These are phyloP conservation scores for Keqinozyma sinolaborantium DNA, from an alignment of 1,139 yeast species.

Conservation along the genomic window DNA sequence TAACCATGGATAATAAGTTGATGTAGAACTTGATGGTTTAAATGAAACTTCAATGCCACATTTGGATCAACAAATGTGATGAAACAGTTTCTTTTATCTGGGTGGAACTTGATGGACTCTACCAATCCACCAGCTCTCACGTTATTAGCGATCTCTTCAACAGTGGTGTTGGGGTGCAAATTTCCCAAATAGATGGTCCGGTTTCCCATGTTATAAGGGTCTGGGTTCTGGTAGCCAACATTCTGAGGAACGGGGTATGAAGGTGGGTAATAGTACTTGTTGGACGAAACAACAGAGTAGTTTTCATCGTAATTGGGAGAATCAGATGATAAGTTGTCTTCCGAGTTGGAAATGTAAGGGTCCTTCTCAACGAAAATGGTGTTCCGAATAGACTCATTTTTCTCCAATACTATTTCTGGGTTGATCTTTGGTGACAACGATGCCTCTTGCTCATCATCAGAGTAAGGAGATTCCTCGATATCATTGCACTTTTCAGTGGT, in stretches of 20 bases:
- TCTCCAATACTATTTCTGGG: slow-evolving; percentile 6
- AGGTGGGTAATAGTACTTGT: slow-evolving; percentile 1
- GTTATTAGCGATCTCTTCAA: slow-evolving; percentile 49
- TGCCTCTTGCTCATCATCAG: slow-evolving; percentile 1
- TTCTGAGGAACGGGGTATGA: slow-evolving; percentile 1
- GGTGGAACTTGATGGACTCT: slow-evolving; percentile 34
- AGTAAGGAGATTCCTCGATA: background rate
- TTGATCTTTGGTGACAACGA: slow-evolving; percentile 1
- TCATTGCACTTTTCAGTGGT: background rate
- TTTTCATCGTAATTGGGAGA: background rate
- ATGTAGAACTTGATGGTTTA: slow-evolving; percentile 44
- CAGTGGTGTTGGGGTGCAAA: slow-evolving; percentile 40
- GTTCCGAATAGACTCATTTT: slow-evolving; percentile 6
- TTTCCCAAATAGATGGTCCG: slow-evolving; percentile 44
- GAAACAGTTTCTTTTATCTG: slow-evolving; percentile 39
- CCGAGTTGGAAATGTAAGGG: slow-evolving; percentile 1
- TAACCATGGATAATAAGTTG: slow-evolving; percentile 45
- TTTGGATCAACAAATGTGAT: slow-evolving; percentile 43
- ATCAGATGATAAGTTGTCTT: slow-evolving; percentile 2
- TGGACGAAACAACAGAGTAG: background rate
- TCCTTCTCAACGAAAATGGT: slow-evolving; percentile 1
- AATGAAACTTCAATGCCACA: slow-evolving; percentile 38
- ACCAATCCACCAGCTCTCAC: slow-evolving; percentile 49
- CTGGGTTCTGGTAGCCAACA: slow-evolving; percentile 11
- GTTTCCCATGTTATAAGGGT: slow-evolving; percentile 31